phyloP scores from a whole-genome alignment of 2,329 filamentous ascomycete genomes.

The Xylaria hypoxylon region DNA sequence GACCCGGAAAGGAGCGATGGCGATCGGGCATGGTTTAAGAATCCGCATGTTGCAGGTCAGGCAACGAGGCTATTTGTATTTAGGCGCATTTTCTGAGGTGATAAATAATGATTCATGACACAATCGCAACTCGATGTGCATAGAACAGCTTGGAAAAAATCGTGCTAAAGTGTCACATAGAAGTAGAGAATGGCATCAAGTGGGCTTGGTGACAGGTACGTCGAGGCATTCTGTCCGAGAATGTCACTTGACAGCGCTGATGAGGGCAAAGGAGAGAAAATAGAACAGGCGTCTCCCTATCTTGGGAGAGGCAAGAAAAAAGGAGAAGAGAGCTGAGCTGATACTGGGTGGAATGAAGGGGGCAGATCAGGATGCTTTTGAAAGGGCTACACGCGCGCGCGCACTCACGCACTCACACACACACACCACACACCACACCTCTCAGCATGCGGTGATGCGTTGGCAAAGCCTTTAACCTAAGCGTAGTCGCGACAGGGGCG shows the following conservation, averaged over 20 bases:
- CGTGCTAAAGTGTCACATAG: background rate
- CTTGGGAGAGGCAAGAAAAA: conserved; percentile 26
- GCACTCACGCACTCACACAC: conserved; percentile 47
- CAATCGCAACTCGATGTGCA: conserved; percentile 25
- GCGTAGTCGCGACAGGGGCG: conserved; percentile 46
- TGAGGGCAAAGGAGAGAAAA: background rate
- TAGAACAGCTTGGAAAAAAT: conserved; percentile 13
- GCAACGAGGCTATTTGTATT: conserved; percentile 48
- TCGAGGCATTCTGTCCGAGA: conserved; percentile 18
- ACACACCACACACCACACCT: conserved; percentile 51
- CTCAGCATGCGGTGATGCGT: conserved; percentile 53
- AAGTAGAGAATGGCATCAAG: conserved; percentile 1
- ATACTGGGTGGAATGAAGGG: conserved; percentile 43
- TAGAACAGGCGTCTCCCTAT: conserved; percentile 2
- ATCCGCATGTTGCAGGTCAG: conserved; percentile 42
- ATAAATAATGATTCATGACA: conserved; percentile 52
- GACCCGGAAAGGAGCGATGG: conserved; percentile 28
- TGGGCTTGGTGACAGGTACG: background rate
- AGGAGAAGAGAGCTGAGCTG: conserved; percentile 41
- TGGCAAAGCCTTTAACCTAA: conserved; percentile 50
- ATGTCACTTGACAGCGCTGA: conserved; percentile 31
- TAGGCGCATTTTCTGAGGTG: conserved; percentile 51
- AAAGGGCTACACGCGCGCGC: conserved; percentile 46
- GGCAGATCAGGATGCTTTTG: conserved; percentile 39
- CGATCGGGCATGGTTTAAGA: conserved; percentile 41